Evolutionary conservation across 2,329 filamentous ascomycete genomes (phyloP).

Genomic region (Neoscytalidium dimidiatum): DNA sequence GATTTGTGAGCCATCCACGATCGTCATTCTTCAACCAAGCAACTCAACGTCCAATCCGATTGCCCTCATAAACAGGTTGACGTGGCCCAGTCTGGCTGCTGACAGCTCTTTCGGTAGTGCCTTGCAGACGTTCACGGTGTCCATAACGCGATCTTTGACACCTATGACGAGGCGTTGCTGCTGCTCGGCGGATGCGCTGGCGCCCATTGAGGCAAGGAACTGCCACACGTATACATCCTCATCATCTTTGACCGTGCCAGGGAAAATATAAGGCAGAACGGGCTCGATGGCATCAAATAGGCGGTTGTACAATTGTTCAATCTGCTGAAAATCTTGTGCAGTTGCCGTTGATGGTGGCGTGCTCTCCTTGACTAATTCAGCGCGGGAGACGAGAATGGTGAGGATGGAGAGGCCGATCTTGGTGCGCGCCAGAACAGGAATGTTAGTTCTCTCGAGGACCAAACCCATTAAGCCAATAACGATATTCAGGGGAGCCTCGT

Average conservation of each 20-base stretch:
- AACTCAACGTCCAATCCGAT: constrained; percentile 96
- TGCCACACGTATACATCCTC: constrained; percentile 99
- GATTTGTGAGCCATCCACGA: background rate
- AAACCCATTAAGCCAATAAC: constrained; percentile 87
- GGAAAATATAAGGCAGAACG: constrained; percentile 82
- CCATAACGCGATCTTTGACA: constrained; percentile 97
- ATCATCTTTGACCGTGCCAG: constrained; percentile 82
- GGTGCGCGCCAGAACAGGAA: constrained; percentile 81
- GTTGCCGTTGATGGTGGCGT: constrained; percentile 62
- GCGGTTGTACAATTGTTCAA: constrained; percentile 76
- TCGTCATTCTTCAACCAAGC: constrained; percentile 48
- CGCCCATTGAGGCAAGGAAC: constrained; percentile 91
- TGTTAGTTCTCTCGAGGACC: constrained; percentile 77
- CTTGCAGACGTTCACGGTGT: constrained; percentile 87
- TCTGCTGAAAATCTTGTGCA: constrained; percentile 66
- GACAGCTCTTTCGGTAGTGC: constrained; percentile 86
- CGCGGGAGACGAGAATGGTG: constrained; percentile 91
- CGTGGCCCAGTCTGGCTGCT: constrained; percentile 79
- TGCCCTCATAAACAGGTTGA: constrained; percentile 97
- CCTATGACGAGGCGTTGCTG: constrained; percentile 92
- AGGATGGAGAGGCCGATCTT: constrained; percentile 87
- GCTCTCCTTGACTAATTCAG: constrained; percentile 87
- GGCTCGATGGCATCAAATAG: constrained; percentile 89
- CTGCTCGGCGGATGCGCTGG: constrained; percentile 89
- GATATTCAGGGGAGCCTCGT: constrained; percentile 86